Evolutionary conservation across 1,284 basidiomycete genomes (phyloP), one percentile per base, ranked within the genome.

Genomic region (Ceratobasidium sp.): DNA sequence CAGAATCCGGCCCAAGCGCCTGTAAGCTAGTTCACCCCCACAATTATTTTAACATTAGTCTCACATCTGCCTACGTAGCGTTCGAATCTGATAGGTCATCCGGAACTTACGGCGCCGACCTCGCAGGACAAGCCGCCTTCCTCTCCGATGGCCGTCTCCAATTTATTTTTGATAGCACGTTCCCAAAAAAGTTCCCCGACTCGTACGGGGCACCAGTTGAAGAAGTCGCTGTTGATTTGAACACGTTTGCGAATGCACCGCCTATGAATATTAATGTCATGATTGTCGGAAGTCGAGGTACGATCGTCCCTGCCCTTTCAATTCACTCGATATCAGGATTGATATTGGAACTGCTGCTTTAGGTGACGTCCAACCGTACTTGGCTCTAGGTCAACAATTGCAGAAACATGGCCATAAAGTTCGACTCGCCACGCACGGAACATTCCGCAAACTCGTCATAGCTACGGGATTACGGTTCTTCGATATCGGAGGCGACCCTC

Each of bases 341-440:
- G n/a, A n/a, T n/a, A n/a, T n/a, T n/a, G n/a, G n/a, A 14, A 64
- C 33, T 24, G 15, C 17, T 8, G 19, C 9, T 41, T 54, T 79
- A 88, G 90, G 90, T 48, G 90, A 92, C 78, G 90, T 93, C 0
- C 90, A 92, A 79, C 91, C 90, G 0, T 92, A 89, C 79, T 82
- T 92, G 17, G 90, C 90, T 0, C 83, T 92, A 0, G 89, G 88
- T 2, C 84, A 88, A 74, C 82, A 83, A 22, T 82, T 93, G 0
- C 80, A 85, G n/a, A 80, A 83, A 51, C 83, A 88, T 77, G 88
- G 88, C 0, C 90, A 93, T 81, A 84, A 87, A 11, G 86, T 92
- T 41, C 85, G 90, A 4, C 88, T 92, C 36, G 91, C 89, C 0
- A 89, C 90, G 0, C 91, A 92, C 78, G 85, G 84, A 72, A 88